phyloP scores from a whole-genome alignment of 371 early-diverging fungal species.

The Apophysomyces variabilis region DNA sequence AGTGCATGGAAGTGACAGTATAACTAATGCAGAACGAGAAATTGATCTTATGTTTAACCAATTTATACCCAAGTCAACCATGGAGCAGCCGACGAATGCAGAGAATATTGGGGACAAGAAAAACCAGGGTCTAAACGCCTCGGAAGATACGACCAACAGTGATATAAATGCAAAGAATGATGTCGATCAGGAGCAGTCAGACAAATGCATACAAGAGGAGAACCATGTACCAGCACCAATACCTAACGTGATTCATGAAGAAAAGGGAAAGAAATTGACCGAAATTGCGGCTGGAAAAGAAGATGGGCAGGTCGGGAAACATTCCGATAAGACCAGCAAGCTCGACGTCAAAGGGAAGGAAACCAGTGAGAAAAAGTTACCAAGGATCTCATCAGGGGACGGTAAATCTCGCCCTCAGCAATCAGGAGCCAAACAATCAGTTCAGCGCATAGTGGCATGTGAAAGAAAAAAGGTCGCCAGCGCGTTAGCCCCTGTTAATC shows the following conservation, averaged over 20 bases:
- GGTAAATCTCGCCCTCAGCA: not conserved
- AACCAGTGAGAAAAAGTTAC: not conserved
- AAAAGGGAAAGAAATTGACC: not conserved
- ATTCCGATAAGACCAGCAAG: not conserved
- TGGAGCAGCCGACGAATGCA: not conserved
- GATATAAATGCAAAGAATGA: not conserved
- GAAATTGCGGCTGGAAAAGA: not conserved
- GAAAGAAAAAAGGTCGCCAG: not conserved
- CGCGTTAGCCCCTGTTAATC: not conserved
- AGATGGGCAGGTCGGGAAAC: not conserved
- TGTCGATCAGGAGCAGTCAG: not conserved
- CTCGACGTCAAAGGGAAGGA: not conserved
- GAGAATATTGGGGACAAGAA: not conserved
- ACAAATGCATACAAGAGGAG: not conserved
- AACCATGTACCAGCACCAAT: not conserved
- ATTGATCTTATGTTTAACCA: conserved; percentile 62
- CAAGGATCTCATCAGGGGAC: not conserved
- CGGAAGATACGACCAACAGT: not conserved
- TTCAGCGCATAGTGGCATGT: not conserved
- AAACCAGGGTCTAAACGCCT: not conserved
- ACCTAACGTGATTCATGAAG: not conserved
- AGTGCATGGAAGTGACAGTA: conserved; percentile 74
- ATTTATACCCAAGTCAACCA: not conserved
- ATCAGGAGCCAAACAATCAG: not conserved
- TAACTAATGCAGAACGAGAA: conserved; percentile 69